These are phyloP conservation scores for Cryptosporidium sp. DNA, from an alignment of 169 alveolate genomes.

Conservation along the genomic window DNA sequence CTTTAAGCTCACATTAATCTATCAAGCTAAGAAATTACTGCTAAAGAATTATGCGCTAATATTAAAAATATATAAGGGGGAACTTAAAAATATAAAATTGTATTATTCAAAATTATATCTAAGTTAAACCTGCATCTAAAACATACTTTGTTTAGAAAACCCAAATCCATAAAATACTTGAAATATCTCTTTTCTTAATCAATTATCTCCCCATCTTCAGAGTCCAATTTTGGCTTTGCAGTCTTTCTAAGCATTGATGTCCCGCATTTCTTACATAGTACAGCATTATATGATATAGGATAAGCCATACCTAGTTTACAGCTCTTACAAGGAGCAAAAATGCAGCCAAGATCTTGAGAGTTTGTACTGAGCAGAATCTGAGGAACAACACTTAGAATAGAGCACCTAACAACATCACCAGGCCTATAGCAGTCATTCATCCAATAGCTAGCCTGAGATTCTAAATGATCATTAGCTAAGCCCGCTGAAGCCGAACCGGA, in stretches of 20 bases:
- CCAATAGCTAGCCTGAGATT: conserved; percentile 53
- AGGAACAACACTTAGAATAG: conserved; percentile 36
- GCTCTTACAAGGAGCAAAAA: conserved; percentile 49
- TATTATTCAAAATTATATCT: not conserved
- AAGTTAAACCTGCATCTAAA: not conserved
- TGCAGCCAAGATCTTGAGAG: conserved; percentile 51
- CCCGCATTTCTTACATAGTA: conserved; percentile 52
- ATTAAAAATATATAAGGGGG: not conserved
- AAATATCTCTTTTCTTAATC: not conserved
- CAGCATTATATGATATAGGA: conserved; percentile 74
- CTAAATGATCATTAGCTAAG: conserved; percentile 41
- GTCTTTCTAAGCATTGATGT: conserved; percentile 59
- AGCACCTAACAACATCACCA: conserved; percentile 63
- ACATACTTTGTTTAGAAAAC: not conserved
- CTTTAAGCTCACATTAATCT: not conserved
- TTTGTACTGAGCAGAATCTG: conserved; percentile 54
- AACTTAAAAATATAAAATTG: not conserved
- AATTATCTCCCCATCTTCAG: conserved; percentile 6
- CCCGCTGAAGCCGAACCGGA: conserved; percentile 12
- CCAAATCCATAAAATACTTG: not conserved
- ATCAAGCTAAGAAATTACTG: not conserved
- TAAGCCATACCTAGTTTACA: conserved; percentile 58
- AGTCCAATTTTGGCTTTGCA: conserved; percentile 43
- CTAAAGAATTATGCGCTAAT: not conserved
- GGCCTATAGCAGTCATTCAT: conserved; percentile 72